A percentile compares a stretch with the other conserved stretches of the same genome.
Conservation (phyloP, 164 flowering plant species). For the Paratinospora sagittata region DNA sequence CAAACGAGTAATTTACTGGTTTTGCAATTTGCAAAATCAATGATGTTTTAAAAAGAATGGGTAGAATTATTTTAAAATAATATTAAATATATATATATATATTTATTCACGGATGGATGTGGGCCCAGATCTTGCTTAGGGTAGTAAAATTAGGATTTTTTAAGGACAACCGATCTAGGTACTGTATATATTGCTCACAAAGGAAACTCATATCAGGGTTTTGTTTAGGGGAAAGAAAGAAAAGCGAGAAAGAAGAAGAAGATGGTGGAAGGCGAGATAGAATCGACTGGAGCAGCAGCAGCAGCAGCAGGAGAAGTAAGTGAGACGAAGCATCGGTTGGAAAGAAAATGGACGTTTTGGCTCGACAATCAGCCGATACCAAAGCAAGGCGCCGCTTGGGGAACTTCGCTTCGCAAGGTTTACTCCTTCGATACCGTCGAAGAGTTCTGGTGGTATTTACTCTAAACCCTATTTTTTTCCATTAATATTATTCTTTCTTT, state of each 20-base stretch:
- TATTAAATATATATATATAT: no score
- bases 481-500: background rate
- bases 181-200: no score
- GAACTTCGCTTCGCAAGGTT: conserved; percentile 58
- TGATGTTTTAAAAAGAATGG: no score
- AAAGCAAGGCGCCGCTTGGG: conserved; percentile 91
- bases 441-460: conserved; percentile 73
- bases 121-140: no score
- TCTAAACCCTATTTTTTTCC: background rate
- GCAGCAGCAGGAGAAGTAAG: conserved; percentile 17
- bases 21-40: no score
- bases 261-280: conserved; percentile 8
- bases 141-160: no score
- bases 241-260: background rate
- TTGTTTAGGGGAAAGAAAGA: no score
- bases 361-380: conserved; percentile 77
- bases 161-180: no score
- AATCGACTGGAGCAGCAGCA: conserved; percentile 2
- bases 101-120: no score
- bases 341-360: conserved; percentile 85
- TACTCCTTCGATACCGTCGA: conserved; percentile 80
- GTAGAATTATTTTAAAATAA: no score
- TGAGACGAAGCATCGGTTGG: conserved; percentile 45
- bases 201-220: no score
- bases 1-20: no score